Evolutionary conservation across 106 monocot species (phyloP), one percentile per base, ranked within the genome.

Genomic region (Allium fistulosum): DNA sequence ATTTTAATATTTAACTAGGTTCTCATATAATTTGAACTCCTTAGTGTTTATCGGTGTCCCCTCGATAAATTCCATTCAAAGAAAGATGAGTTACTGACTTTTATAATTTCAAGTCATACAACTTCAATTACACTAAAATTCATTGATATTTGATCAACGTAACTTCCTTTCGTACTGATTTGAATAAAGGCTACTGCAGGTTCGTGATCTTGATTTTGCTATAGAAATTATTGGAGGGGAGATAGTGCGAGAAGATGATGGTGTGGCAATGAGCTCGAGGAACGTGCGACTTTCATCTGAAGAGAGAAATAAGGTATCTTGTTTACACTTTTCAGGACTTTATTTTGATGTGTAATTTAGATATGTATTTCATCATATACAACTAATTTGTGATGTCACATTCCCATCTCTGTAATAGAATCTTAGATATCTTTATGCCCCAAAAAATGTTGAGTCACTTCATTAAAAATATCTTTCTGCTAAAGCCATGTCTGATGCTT

Each of bases 181-280:
- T 37, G 37, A 69, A 10, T 9, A 69, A 37, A 56, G 57, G 46
- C 8, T 37, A 46, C 80, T 80, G 17, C 79, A 99, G 99, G 99
- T 99, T 71, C 84, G 79, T 62, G 93, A 99, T 68, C 84, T 99
- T 74, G 93, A 99, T 79, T 99, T 93, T 80, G 79, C 77, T 49
- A 62, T 99, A 46, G 59, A 85, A 61, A 73, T 99, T 68, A 71
- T 99, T 78, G 99, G 93, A 57, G 76, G 82, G 51, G 90, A 93
- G 57, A 78, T 99, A 61, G 71, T 89, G 63, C 89, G 99, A 46
- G 93, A 99, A 64, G 72, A 46, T 69, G 99, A 99, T 83, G 99
- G 99, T 64, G 86, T 99, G 63, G 99, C 99, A 26, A 90, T 93
- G 90, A 99, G 99, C 79, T 99, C 99, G 22, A 86, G 99, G 15